These are phyloP conservation scores for Gossypium stocksii DNA, from an alignment of 345 rosid species.

Conservation along the genomic window DNA sequence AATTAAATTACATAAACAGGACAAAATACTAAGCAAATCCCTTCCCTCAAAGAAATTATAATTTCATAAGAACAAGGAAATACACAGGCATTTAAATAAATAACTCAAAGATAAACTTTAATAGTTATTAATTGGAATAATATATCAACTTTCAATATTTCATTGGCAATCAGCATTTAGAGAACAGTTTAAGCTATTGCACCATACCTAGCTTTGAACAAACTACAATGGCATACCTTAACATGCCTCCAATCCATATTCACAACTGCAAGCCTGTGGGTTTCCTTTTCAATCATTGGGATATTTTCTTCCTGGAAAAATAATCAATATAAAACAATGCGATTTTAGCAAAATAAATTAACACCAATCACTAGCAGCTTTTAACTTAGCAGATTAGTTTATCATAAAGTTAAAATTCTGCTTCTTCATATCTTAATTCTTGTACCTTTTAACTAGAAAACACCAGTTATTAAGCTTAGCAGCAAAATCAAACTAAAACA, in stretches of 20 bases:
- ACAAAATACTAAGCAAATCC: not conserved
- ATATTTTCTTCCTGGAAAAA: conserved; percentile 61
- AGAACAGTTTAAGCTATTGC: not conserved
- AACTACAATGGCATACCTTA: conserved; percentile 40
- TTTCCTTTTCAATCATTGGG: conserved; percentile 56
- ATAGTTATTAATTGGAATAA: not conserved
- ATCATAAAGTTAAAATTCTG: not conserved
- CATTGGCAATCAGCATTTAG: not conserved
- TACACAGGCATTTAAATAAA: not conserved
- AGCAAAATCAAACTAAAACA: not conserved
- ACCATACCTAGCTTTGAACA: not conserved
- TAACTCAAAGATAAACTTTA: not conserved
- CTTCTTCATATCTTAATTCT: not conserved
- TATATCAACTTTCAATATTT: not conserved
- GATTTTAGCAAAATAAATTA: not conserved
- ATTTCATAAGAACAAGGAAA: not conserved
- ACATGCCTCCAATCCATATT: conserved; percentile 94
- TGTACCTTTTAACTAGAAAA: not conserved
- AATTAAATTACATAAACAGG: not conserved
- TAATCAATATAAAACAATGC: not conserved
- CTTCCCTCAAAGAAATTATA: not conserved
- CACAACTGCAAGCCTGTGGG: conserved; percentile 69
- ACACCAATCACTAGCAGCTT: not conserved
- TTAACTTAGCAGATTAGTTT: not conserved
- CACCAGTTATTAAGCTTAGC: not conserved